Evolutionary conservation across 352 stramenopile species (phyloP), one percentile per base, ranked within the genome.

Genomic region (Globisporangium paroecandrum): DNA sequence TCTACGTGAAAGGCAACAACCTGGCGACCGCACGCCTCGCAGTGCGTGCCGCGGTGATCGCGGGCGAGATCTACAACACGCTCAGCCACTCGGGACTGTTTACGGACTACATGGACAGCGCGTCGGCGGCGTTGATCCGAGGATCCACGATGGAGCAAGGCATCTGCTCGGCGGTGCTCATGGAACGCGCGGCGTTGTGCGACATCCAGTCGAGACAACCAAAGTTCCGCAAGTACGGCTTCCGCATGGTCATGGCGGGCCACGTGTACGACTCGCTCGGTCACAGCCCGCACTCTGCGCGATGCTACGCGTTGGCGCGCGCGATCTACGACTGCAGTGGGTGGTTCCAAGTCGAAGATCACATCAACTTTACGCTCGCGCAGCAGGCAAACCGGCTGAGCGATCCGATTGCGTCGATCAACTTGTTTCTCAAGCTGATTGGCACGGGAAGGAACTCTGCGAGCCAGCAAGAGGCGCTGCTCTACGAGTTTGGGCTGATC

Each of bases 231-330:
- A 97, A 97, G 60, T 95, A 90, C 64, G 89, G 88, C 3, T 97
- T 97, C 64, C 81, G 89, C 64, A 93, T 97, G 88, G 85, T 97
- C 49, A 96, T 97, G 82, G 89, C 89, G 25, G 87, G 89, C 25
- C 87, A 95, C 46, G 77, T 94, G 4, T 97, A 94, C 70, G 77
- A 90, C 46, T 89, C 85, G 1, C 62, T 93, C 13, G 84, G 83
- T 0, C 83, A 93, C 67, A 76, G 79, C 5, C 72, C 83, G 25
- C 89, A 97, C 70, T 90, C 88, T 0, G 85, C 89, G 27, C 86
- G 89, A 20, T 97, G 89, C 58, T 96, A 96, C 59, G 78, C 86
- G 4, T 67, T 93, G 34, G 86, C 88, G 1, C 76, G 86, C 4
- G 82, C 85, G 1, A 78, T 96, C n/a, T 96, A 94, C 64, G 79